Evolutionary conservation across 2,329 filamentous ascomycete species (phyloP).

Genomic region (Teratosphaeriaceae sp.): DNA sequence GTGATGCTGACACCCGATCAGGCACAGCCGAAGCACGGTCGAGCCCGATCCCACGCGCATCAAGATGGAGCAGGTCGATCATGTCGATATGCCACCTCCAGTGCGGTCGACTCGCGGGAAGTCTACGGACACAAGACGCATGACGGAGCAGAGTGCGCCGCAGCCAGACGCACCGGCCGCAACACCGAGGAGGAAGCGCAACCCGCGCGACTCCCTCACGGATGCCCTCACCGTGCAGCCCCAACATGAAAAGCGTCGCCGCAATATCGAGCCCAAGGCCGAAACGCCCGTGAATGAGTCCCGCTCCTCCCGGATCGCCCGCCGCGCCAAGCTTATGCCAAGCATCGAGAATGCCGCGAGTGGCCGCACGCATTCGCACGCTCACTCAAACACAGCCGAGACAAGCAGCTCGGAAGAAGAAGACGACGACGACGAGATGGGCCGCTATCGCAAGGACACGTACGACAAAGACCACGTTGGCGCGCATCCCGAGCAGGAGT

Average conservation of each 20-base stretch:
- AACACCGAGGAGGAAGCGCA: not conserved
- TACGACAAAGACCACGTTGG: slow-evolving; percentile 14
- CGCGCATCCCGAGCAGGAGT: slow-evolving; percentile 12
- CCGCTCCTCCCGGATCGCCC: slow-evolving; percentile 9
- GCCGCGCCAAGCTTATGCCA: slow-evolving; percentile 8
- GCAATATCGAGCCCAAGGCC: slow-evolving; percentile 4
- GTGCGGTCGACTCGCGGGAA: not conserved
- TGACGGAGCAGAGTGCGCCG: not conserved
- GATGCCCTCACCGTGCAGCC: slow-evolving; percentile 8
- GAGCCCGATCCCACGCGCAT: not conserved
- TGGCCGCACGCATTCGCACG: too few species aligned
- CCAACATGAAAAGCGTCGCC: slow-evolving; percentile 9
- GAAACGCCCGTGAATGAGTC: slow-evolving; percentile 1
- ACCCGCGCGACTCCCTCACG: slow-evolving; percentile 2
- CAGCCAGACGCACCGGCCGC: not conserved
- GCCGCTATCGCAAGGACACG: slow-evolving; percentile 9
- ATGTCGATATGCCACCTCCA: not conserved
- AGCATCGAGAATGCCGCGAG: slow-evolving; percentile 10
- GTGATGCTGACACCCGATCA: not conserved
- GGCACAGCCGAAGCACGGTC: not conserved
- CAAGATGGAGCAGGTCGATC: not conserved
- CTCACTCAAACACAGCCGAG: slow-evolving; percentile 3
- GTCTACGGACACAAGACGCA: not conserved
- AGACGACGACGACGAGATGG: slow-evolving; percentile 1
- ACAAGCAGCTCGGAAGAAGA: slow-evolving; percentile 5